Conservation (phyloP, 441 rosid genomes). For the Erodium trifolium region DNA sequence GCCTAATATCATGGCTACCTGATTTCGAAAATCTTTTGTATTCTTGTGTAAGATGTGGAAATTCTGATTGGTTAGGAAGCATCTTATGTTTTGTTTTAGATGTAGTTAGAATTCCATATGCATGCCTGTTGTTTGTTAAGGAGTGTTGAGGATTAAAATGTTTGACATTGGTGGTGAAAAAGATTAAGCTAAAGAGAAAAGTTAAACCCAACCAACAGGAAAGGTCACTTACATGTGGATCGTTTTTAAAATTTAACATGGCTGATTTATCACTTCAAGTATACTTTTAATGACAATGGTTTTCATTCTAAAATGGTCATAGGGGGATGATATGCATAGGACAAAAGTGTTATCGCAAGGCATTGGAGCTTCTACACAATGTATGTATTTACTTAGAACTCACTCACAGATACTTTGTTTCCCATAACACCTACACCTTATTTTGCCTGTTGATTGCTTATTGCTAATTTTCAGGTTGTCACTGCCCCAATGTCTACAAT, state of each 20-base stretch:
- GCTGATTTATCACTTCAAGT: not conserved
- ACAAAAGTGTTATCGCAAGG: constrained; percentile 65
- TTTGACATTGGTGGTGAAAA: not conserved
- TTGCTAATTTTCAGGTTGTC: constrained; percentile 49
- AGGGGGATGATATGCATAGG: constrained; percentile 98
- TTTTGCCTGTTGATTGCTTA: constrained; percentile 7
- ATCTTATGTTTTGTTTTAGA: not conserved
- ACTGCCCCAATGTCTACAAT: constrained; percentile 73
- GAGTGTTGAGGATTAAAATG: not conserved
- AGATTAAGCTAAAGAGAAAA: not conserved
- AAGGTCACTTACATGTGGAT: not conserved
- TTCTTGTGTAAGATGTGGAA: too few species aligned
- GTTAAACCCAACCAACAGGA: not conserved
- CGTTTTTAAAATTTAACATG: not conserved
- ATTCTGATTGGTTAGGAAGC: too few species aligned
- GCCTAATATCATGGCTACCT: too few species aligned
- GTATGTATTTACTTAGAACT: constrained; percentile 28
- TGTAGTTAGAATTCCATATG: not conserved
- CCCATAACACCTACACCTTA: not conserved
- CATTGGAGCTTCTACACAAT: constrained; percentile 87
- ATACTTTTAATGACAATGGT: constrained; percentile 16
- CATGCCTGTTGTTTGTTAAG: too few species aligned
- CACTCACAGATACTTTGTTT: constrained; percentile 13
- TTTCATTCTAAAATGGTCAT: constrained; percentile 22
- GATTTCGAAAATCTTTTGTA: too few species aligned